Percentiles rank a stretch among this genome's conserved stretches.
phyloP scores from a whole-genome alignment of 306 rosid species.

The Dalbergia oliveri region DNA sequence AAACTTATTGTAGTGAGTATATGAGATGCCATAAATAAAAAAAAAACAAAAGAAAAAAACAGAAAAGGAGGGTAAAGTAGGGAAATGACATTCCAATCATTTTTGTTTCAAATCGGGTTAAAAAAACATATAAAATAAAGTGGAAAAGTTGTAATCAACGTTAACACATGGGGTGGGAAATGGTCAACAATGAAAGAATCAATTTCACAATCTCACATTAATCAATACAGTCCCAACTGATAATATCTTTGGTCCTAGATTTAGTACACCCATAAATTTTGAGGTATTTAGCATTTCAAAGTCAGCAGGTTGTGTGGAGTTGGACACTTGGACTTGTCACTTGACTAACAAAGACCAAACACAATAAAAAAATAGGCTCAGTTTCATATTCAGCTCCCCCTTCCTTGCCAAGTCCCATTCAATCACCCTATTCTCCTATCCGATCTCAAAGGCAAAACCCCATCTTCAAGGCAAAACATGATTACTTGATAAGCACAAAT shows the following conservation, averaged over 20 bases:
- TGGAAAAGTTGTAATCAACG: background rate
- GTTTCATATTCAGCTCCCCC: constrained; percentile 45
- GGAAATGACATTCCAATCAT: too few relatives aligned
- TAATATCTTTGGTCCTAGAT: background rate
- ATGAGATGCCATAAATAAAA: too few relatives aligned
- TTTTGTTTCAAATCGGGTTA: background rate
- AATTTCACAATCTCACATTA: constrained; percentile 11
- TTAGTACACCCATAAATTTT: background rate
- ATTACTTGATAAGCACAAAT: background rate
- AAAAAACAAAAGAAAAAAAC: too few relatives aligned
- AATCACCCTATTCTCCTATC: background rate
- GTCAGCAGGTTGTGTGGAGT: constrained; percentile 5
- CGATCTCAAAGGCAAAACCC: background rate
- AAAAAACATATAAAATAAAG: background rate
- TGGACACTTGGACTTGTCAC: constrained; percentile 35
- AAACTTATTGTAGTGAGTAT: too few relatives aligned
- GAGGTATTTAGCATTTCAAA: constrained; percentile 4
- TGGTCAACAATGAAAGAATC: constrained; percentile 19
- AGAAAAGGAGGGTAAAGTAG: too few relatives aligned
- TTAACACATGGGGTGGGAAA: background rate
- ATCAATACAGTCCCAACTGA: background rate
- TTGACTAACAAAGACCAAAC: constrained; percentile 37
- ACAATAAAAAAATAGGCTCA: background rate
- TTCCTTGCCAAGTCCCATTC: constrained; percentile 44
- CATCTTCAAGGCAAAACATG: constrained; percentile 4